Evolutionary conservation across 768 basidiomycete species (phyloP).

Genomic region (Coprinopsis cinerea): DNA sequence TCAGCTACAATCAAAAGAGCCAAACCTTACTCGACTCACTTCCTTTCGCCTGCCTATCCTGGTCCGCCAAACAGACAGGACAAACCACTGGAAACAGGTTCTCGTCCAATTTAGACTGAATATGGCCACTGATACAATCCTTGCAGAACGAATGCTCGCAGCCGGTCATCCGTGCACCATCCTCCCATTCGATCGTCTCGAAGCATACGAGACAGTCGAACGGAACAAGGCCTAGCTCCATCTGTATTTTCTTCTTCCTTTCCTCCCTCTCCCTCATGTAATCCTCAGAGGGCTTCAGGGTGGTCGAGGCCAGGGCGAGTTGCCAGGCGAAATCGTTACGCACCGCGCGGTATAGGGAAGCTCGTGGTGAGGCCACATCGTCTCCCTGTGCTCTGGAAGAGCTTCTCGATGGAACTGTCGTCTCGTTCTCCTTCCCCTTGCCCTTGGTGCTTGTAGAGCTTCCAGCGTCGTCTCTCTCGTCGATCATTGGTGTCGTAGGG

Average conservation of each 20-base stretch:
- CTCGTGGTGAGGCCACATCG: no score
- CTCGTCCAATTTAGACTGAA: conserved; percentile 7
- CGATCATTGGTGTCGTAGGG: no score
- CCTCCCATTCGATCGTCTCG: conserved; percentile 5
- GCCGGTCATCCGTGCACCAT: conserved; percentile 6
- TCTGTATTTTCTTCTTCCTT: background rate
- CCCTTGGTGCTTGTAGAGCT: no score
- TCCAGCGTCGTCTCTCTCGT: no score
- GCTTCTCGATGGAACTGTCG: background rate
- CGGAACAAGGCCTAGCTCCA: background rate
- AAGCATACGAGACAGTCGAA: conserved; percentile 11
- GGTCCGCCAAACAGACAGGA: conserved; percentile 7
- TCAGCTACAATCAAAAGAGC: background rate
- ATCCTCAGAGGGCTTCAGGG: conserved; percentile 3
- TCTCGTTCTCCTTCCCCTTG: conserved; percentile 1
- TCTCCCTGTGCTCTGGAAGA: no score
- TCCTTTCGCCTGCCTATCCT: conserved; percentile 4
- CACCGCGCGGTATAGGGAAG: background rate
- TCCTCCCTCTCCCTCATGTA: conserved; percentile 5
- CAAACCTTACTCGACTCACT: background rate
- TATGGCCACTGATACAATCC: conserved; percentile 5
- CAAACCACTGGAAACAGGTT: conserved; percentile 5
- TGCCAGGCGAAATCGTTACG: conserved; percentile 5
- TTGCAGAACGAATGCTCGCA: conserved; percentile 11
- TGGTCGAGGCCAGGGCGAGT: background rate